Base-by-base conservation (phyloP, 768 basidiomycete genomes). In the Lactifluus subvellereus region DNA sequence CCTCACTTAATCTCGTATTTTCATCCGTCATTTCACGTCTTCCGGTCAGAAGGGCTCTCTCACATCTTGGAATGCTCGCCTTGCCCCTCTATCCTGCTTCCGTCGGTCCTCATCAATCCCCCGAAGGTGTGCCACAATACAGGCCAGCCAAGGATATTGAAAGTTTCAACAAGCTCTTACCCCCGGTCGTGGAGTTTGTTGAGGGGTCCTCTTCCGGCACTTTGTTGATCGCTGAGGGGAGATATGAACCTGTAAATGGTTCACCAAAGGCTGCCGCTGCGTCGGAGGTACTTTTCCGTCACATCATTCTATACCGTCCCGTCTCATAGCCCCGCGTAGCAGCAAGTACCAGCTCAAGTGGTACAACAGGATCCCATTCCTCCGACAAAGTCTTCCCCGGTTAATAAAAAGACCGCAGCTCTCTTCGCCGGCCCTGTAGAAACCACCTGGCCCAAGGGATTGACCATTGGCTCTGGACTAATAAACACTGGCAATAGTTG, bases 401-500 rank as follows among this genome's bases (percentile, higher is more conserved):
- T 75, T 33, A 60, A 70, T 20, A 65, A 73, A 45, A 66, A 62
- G 32, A 45, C 27, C n/a, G 16, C 38, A 8, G 14, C 43, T 6
- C 58, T 67, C 33, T 80, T 83, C 68, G 73, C 77, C 22, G 77
- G 79, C 53, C 74, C 79, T 40, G 79, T 91, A 54, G 86, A 89
- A 67, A 74, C 79, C 50, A 71, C 84, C 47, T 91, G 88, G 87
- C 87, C 88, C 1, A 57, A 72, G 27, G 73, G 71, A 14, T 78
- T 71, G 54, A 75, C 70, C 57, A 72, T 81, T 55, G 88, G 83
- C 45, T 74, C 71, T 54, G 94, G 94, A 1, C 76, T 98, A 51
- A 79, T 83, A 70, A 98, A 98, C 74, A 87, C 77, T 32, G 93
- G 92, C 51, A 98, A 98, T 71, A 96, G 93, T 2, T 99, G 97